Base-by-base conservation (phyloP, 1,139 yeast species). In the Candida glucosophila region DNA sequence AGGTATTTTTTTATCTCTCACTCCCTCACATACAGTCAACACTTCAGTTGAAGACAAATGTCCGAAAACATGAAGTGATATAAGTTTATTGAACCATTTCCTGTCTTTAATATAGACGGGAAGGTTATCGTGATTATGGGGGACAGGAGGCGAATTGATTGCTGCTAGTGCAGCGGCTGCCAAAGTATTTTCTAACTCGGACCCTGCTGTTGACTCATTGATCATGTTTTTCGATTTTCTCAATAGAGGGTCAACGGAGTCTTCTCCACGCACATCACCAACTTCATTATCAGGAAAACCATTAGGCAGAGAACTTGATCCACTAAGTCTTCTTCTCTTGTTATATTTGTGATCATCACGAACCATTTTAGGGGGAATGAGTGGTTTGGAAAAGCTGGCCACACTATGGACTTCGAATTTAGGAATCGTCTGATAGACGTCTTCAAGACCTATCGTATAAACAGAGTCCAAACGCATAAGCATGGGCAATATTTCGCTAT, bases 1-100 rank as follows among this genome's bases (percentile, higher is more conserved):
- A 2, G 66, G 67, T 15, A 59, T 56, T 29, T 54, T 58, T n/a
- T 52, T 50, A 33, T 59, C 67, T 29, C 64, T 39, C 1, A 59
- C 59, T 1, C 65, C 66, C 30, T 56, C 63, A 26, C 62, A 51
- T 2, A 59, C 49, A 8, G 51, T 37, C 20, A 59, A 43, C 9
- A 59, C 62, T 16, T 59, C 67, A 19, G 48, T 48, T 2, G 52
- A 46, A 4, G 49, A 43, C 4, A 59, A 35, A 22, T 43, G 47
- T 3, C 52, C 52, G 4, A 41, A 36, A 18, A 56, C 61, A 32
- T 52, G 51, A 20, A 58, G 39, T 4, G 44, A 37, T 13, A 59
- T 44, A 24, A 58, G 44, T 28, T 49, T 55, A 30, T 50, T 56
- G 35, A 58, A 58, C 65, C 67, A 59, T 26, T 55, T 52, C n/a